phyloP scores from a whole-genome alignment of 2,329 filamentous ascomycete species.

The Parastagonospora avenae region DNA sequence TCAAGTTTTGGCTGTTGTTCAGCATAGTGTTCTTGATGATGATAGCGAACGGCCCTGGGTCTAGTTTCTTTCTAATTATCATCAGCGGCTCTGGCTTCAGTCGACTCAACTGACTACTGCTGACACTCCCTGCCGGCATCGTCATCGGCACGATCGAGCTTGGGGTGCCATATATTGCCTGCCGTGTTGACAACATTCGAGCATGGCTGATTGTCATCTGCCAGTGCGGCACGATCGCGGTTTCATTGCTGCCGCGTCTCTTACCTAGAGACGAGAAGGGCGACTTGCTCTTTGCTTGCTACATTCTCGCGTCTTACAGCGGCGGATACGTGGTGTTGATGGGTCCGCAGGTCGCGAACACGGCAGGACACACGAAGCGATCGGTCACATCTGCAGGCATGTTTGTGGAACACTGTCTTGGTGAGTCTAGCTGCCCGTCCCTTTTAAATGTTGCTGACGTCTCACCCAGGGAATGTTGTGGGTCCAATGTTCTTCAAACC shows the following conservation, averaged over 20 bases:
- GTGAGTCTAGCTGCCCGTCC: too few species aligned
- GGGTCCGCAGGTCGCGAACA: conserved; percentile 57
- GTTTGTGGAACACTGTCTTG: conserved; percentile 60
- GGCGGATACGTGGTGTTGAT: conserved; percentile 59
- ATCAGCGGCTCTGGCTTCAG: conserved; percentile 36
- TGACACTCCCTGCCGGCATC: conserved; percentile 31
- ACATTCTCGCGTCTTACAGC: conserved; percentile 54
- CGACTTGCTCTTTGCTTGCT: conserved; percentile 55
- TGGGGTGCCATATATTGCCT: conserved; percentile 26
- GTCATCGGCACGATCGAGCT: conserved; percentile 33
- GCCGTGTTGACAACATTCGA: conserved; percentile 27
- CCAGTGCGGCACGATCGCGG: conserved; percentile 48
- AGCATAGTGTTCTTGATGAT: conserved; percentile 37
- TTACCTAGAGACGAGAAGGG: conserved; percentile 51
- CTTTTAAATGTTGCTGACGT: too few species aligned
- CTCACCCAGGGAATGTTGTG: conserved; percentile 35
- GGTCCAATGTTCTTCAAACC: conserved; percentile 39
- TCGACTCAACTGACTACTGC: conserved; percentile 31
- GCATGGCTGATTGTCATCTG: conserved; percentile 39
- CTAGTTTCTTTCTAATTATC: conserved; percentile 38
- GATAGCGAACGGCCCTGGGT: conserved; percentile 37
- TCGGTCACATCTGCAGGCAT: conserved; percentile 56
- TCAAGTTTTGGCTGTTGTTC: conserved; percentile 58
- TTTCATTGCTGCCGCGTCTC: conserved; percentile 51
- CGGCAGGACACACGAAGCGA: conserved; percentile 59